These are phyloP conservation scores for Backusella macrospora DNA, from an alignment of 192 early-diverging fungal species.

Conservation along the genomic window DNA sequence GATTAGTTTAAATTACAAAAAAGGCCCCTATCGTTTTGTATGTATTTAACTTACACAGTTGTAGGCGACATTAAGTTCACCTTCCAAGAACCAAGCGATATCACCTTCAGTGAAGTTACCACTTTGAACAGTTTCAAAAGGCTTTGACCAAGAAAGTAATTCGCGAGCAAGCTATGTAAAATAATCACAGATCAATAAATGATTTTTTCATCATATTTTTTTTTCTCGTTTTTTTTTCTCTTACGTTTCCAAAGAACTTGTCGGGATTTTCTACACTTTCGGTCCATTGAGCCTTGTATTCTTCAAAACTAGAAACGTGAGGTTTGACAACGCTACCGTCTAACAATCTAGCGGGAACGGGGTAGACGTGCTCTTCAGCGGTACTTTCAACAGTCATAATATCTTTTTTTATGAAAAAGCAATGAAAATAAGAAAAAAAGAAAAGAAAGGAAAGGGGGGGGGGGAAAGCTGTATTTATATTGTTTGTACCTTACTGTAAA, in stretches of 20 bases:
- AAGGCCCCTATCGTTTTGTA: too few species aligned
- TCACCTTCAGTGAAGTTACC: constrained; percentile 85
- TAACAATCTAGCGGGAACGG: constrained; percentile 68
- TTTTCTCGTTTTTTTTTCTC: not conserved
- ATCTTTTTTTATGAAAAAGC: not conserved
- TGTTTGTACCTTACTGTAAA: constrained; percentile 3
- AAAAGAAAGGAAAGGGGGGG: constrained; percentile 21
- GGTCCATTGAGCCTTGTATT: constrained; percentile 83
- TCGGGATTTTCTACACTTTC: constrained; percentile 78
- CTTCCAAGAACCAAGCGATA: constrained; percentile 92
- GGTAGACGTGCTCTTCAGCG: constrained; percentile 31
- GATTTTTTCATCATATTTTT: not conserved
- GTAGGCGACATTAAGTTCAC: constrained; percentile 87
- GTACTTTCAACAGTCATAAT: constrained; percentile 24
- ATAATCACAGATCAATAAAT: not conserved
- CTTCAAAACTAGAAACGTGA: constrained; percentile 69
- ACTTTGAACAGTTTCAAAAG: constrained; percentile 70
- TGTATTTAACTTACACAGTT: constrained; percentile 74
- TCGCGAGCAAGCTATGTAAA: constrained; percentile 67
- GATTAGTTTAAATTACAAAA: not conserved
- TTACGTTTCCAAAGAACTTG: constrained; percentile 85
- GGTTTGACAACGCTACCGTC: constrained; percentile 61
- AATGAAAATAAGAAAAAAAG: not conserved
- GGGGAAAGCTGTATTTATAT: constrained; percentile 9
- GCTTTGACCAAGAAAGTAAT: constrained; percentile 78